These are phyloP conservation scores for Hordeum vulgare DNA, from an alignment of 176 grass and related monocot species.

Conservation along the genomic window DNA sequence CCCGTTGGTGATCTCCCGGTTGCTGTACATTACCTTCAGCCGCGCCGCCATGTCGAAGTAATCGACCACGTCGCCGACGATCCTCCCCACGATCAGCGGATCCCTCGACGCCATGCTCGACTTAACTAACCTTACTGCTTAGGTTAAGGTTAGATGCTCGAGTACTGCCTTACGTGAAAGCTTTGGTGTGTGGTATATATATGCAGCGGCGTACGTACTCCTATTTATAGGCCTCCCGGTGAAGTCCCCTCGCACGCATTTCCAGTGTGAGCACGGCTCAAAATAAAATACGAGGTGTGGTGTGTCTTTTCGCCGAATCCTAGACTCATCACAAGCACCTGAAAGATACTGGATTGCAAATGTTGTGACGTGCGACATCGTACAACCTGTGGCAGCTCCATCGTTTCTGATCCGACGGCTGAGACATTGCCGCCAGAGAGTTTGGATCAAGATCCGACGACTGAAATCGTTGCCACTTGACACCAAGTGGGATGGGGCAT, in stretches of 20 bases:
- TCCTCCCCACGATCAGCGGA: slow-evolving; percentile 53
- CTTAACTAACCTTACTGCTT: background rate
- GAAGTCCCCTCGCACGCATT: background rate
- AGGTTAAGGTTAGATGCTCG: background rate
- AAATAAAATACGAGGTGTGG: background rate
- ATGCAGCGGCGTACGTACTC: background rate
- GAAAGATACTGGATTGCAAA: background rate
- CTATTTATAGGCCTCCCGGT: slow-evolving; percentile 28
- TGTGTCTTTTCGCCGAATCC: background rate
- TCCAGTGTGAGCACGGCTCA: background rate
- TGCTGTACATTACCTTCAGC: slow-evolving; percentile 47
- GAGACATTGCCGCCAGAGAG: background rate
- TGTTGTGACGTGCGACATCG: background rate
- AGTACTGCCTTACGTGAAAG: background rate
- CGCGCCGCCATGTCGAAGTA: slow-evolving; percentile 30
- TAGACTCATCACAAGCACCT: background rate
- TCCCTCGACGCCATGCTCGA: slow-evolving; percentile 44
- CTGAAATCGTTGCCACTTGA: background rate
- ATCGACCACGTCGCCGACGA: slow-evolving; percentile 65
- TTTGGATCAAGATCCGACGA: background rate
- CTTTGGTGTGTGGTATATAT: background rate
- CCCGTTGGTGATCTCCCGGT: slow-evolving; percentile 57
- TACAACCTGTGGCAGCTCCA: background rate
- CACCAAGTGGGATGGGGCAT: background rate
- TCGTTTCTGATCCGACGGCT: background rate